Evolutionary conservation across 768 basidiomycete genomes (phyloP), one percentile per base, ranked within the genome.

Genomic region (Xanthoconium purpureum): DNA sequence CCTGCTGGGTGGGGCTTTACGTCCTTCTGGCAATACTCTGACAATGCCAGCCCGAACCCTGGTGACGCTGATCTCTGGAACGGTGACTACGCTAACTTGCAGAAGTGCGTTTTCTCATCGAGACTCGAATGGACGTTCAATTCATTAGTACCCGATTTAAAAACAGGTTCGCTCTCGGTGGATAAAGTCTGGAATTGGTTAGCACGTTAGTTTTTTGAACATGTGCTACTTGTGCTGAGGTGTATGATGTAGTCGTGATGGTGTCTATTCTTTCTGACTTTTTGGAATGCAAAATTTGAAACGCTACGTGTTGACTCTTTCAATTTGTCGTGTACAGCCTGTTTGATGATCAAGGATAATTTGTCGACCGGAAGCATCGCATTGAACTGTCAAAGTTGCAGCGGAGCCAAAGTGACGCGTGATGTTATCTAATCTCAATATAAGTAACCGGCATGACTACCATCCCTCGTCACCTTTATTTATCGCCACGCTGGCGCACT

Each of bases 11-110:
- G 81, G 80, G 49, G 62, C 73, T 79, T 71, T 61, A 62, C 73
- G 10, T 81, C 84, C 0, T 84, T 85, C 69, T 85, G 83, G 83
- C 82, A 85, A 63, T 84, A 82, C 50, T 79, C 79, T 5, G 75
- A 83, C 55, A 4, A 24, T 24, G 77, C 78, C 32, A 80, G 83
- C 6, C 39, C 79, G 20, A 81, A 80, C 62, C 82, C 82, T 43
- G 84, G 84, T 38, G 83, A 86, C 56, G 78, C 80, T 49, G 78
- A 85, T 59, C 57, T 71, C 52, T 85, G 83, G 73, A 83, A 84
- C 39, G 84, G 84, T 17, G 77, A 80, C 56, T 54, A 70, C 42
- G 68, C 76, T 50, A 75, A 77, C 10, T 65, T 83, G 51, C 58
- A 73, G 51, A 62, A 66, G 79, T 80, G 50, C 2, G 69, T 45